Evolutionary conservation across 805 yeast species (phyloP), one percentile per base, ranked within the genome.

Genomic region (Priceomyces medius): DNA sequence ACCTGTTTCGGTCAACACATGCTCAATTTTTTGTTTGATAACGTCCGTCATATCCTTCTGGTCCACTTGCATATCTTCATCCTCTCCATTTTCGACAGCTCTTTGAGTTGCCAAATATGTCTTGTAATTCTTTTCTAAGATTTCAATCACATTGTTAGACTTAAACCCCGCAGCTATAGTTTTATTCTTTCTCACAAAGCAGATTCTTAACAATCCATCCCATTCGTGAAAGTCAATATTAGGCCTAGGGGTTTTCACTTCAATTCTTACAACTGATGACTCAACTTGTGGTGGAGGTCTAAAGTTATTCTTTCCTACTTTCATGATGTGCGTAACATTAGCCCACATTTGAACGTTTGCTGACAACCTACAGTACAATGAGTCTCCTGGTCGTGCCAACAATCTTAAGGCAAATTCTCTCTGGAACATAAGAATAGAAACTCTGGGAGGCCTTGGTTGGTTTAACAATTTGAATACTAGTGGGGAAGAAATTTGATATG

Each of bases 341-440:
- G 97, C 97, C 97, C 98, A 93, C 98, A 93, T 91, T 59, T 93
- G 99, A 1, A 93, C 98, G 58, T 93, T 93, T 21, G 96, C 98
- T 23, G 96, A 85, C 41, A 93, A 74, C 56, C 99, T 79, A 64
- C 97, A 89, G 69, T 91, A 93, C 29, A 93, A 71, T 1, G 88
- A 64, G 54, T 93, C 98, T n/a, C 99, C 99, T 0, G 99, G 98
- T 53, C 95, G 79, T 1, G 99, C 99, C 40, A 93, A 73, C 41
- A 93, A 71, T 56, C 97, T 83, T 66, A 93, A 64, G 2, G 99
- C 99, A 58, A 93, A 93, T 61, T 93, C 99, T 59, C 98, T 77
- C 70, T 93, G 99, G 64, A 93, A 93, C 99, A 93, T 93, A 46
- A 93, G 83, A 42, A 93, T 86, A 4, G 96, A 85, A 13, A 88